Percentiles rank a stretch among this genome's conserved stretches.
phyloP scores from a whole-genome alignment of 768 basidiomycete species.

The Punctularia strigosozonata region DNA sequence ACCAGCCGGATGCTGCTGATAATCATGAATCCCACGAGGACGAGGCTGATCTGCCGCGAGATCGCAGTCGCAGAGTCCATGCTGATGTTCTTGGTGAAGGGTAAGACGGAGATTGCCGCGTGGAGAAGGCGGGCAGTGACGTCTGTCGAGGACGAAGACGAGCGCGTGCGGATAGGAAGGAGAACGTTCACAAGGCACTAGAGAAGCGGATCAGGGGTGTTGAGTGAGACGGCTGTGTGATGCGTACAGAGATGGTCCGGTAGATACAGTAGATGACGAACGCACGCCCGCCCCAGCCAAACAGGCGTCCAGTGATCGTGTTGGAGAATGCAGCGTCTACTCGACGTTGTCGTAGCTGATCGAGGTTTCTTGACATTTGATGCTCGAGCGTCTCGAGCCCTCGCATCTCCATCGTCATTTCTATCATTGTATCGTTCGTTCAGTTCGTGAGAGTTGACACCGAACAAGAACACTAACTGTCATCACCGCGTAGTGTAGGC shows the following conservation, averaged over 20 bases:
- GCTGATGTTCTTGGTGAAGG: constrained; percentile 18
- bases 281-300: constrained; percentile 31
- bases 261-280: constrained; percentile 62
- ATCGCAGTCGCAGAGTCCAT: constrained; percentile 26
- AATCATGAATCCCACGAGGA: constrained; percentile 68
- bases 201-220: not conserved
- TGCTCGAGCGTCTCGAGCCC: constrained; percentile 59
- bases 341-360: constrained; percentile 34
- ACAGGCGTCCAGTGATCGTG: constrained; percentile 43
- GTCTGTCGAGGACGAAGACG: constrained; percentile 25
- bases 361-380: constrained; percentile 51
- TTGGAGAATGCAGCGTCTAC: constrained; percentile 35
- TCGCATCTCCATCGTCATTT: constrained; percentile 37
- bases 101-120: constrained; percentile 26
- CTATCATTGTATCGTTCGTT: constrained; percentile 14
- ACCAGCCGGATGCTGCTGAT: constrained; percentile 61
- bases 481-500: constrained; percentile 36
- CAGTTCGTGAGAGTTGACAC: too few relatives aligned
- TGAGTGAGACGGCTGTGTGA: not conserved
- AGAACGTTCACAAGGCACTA: constrained; percentile 45
- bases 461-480: constrained; percentile 16
- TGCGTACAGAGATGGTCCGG: constrained; percentile 48
- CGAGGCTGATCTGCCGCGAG: constrained; percentile 48
- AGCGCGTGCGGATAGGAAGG: constrained; percentile 17
- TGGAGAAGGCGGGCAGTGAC: constrained; percentile 30